A percentile compares a stretch with the other conserved stretches of the same genome.
Evolutionary conservation across 1,284 basidiomycete genomes (phyloP).

Genomic region (Tranzscheliella williamsii): DNA sequence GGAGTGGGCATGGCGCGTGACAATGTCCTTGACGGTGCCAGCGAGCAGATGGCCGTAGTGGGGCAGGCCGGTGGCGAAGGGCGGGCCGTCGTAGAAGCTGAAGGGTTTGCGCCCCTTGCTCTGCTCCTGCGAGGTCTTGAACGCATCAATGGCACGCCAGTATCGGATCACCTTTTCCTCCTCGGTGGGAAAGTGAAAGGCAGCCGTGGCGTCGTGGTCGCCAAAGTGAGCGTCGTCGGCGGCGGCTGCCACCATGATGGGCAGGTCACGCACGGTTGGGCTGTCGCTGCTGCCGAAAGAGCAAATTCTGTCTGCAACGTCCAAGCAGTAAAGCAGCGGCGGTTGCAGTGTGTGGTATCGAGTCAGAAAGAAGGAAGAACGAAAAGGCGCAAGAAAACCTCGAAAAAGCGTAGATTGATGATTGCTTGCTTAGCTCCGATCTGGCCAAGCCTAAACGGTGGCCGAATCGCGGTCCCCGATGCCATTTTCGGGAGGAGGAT

Average conservation of each 20-base stretch:
- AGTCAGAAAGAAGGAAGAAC: no score
- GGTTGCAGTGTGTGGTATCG: no score
- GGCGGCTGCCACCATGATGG: constrained; percentile 31
- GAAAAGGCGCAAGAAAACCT: no score
- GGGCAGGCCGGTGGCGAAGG: constrained; percentile 94
- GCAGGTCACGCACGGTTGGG: no score
- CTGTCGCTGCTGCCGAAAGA: no score
- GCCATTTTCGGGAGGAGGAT: no score
- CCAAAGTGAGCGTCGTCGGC: constrained; percentile 17
- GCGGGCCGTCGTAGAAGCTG: constrained; percentile 97
- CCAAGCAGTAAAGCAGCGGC: no score
- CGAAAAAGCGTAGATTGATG: no score
- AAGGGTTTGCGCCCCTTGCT: constrained; percentile 85
- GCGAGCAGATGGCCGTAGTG: constrained; percentile 76
- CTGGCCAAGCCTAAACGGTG: no score
- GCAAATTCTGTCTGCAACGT: no score
- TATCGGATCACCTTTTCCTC: constrained; percentile 89
- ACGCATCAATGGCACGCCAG: constrained; percentile 97
- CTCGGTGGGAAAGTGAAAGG: constrained; percentile 86
- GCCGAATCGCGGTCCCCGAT: no score
- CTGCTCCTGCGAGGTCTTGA: constrained; percentile 88
- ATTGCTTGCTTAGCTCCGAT: no score
- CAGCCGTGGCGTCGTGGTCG: constrained; percentile 62
- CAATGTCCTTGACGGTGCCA: constrained; percentile 95
- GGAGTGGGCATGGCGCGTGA: constrained; percentile 90